Evolutionary conservation across 2,329 filamentous ascomycete genomes (phyloP), one percentile per base, ranked within the genome.

Genomic region (Aspergillus tubingensis): DNA sequence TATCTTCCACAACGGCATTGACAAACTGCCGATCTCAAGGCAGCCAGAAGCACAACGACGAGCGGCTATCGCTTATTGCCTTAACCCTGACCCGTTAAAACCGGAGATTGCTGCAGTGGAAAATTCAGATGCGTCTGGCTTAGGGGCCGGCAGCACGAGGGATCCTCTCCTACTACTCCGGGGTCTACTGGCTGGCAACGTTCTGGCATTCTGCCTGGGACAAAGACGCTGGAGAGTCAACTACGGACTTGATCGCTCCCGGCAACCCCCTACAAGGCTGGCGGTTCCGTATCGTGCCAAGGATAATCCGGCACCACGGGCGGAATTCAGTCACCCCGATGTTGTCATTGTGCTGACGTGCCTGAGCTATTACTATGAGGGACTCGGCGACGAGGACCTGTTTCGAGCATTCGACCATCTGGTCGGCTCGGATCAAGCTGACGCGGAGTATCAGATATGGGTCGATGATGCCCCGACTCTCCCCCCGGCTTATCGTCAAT

Each of bases 151-250:
- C 82, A 85, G 25, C 56, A 78, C 1, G 61, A 64, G 0, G 51
- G 51, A 47, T 4, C 53, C 63, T 1, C 63, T 78, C 2, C 70
- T 77, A 32, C 60, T 76, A 4, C 36, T 76, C 6, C 62, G 74
- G 2, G 76, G 88, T 0, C 76, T 91, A 0, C 70, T 91, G 8
- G 83, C 84, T 0, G 72, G 78, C 0, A 82, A 85, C 0, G 75
- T 90, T 0, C 66, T 91, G 0, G 65, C 66, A 0, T 88, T 87
- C 59, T 77, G 76, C 0, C 73, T 90, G 0, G 71, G 74, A 0
- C 72, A 82, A 13, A 90, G 90, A 65, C 76, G 87, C 1, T 91
- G 85, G 85, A 74, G 83, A 3, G 87, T 91, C 0, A 82, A 89
- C 57, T 91, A 87, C 60, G 88, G 88, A 0, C 75, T 84, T 0